Percentiles rank a stretch among this genome's conserved stretches.
Evolutionary conservation across 495 filamentous ascomycete genomes (phyloP).

Genomic region (Penicillium lividum): DNA sequence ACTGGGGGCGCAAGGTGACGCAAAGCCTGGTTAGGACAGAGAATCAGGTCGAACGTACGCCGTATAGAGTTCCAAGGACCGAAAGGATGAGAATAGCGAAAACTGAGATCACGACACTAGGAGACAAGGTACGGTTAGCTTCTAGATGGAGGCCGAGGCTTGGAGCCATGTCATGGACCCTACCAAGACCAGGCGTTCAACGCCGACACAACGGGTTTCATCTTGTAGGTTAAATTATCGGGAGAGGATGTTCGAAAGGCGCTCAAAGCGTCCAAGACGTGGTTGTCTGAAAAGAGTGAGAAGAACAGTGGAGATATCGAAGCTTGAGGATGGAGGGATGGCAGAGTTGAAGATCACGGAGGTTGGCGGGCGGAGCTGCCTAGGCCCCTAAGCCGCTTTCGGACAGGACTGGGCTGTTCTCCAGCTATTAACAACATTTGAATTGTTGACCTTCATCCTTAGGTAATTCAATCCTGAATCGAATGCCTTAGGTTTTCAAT

Average conservation of each 20-base stretch:
- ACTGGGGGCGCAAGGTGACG: constrained; percentile 12
- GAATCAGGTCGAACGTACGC: constrained; percentile 40
- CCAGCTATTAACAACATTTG: neutral
- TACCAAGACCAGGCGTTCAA: constrained; percentile 96
- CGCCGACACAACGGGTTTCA: constrained; percentile 90
- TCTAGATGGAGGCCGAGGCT: neutral
- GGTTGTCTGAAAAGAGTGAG: neutral
- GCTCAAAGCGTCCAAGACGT: constrained; percentile 1
- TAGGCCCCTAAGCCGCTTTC: constrained; percentile 37
- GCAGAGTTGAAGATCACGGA: constrained; percentile 25
- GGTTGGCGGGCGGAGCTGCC: constrained; percentile 35
- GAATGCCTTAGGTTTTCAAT: too few relatives aligned
- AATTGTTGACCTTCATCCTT: neutral
- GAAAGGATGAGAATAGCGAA: constrained; percentile 89
- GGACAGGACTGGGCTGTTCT: constrained; percentile 15
- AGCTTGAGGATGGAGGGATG: constrained; percentile 7
- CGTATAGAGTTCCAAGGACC: constrained; percentile 77
- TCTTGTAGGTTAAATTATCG: constrained; percentile 43
- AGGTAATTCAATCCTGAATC: too few relatives aligned
- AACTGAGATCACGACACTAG: constrained; percentile 80
- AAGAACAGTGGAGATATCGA: constrained; percentile 19
- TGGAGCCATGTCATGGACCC: neutral
- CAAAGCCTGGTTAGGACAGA: neutral
- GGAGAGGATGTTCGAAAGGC: neutral
- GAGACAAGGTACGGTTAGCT: constrained; percentile 14